phyloP scores from a whole-genome alignment of 768 basidiomycete genomes.

The Lenzites betulinus region DNA sequence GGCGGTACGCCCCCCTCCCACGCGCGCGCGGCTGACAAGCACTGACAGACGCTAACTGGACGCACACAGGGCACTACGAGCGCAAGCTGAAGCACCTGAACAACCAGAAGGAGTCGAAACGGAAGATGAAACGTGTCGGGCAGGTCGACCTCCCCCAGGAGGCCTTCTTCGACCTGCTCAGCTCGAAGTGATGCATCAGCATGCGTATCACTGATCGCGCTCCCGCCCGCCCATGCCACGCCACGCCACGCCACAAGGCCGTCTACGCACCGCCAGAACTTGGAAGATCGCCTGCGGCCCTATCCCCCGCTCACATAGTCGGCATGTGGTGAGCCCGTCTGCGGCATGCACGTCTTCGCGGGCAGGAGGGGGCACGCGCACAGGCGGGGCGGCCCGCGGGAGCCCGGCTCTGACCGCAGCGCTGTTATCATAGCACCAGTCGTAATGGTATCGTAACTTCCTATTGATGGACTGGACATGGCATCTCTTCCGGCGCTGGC shows the following conservation, averaged over 20 bases:
- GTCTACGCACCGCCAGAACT: too few species aligned
- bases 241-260: too few species aligned
- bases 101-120: constrained; percentile 93
- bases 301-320: too few species aligned
- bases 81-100: constrained; percentile 88
- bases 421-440: neutral
- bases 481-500: too few species aligned
- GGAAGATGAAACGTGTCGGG: constrained; percentile 85
- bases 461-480: neutral
- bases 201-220: neutral
- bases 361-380: neutral
- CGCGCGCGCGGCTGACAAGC: neutral
- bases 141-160: constrained; percentile 91
- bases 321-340: neutral
- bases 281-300: too few species aligned
- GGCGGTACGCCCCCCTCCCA: constrained; percentile 60
- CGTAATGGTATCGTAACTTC: constrained; percentile 8
- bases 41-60: neutral
- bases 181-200: constrained; percentile 38
- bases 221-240: too few species aligned
- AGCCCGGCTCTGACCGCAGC: neutral
- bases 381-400: neutral
- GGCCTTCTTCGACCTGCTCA: constrained; percentile 91
- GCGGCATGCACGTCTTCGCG: neutral
- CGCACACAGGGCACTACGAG: constrained; percentile 78